phyloP scores from a whole-genome alignment of 192 early-diverging fungal genomes.

The Umbelopsis sp. region DNA sequence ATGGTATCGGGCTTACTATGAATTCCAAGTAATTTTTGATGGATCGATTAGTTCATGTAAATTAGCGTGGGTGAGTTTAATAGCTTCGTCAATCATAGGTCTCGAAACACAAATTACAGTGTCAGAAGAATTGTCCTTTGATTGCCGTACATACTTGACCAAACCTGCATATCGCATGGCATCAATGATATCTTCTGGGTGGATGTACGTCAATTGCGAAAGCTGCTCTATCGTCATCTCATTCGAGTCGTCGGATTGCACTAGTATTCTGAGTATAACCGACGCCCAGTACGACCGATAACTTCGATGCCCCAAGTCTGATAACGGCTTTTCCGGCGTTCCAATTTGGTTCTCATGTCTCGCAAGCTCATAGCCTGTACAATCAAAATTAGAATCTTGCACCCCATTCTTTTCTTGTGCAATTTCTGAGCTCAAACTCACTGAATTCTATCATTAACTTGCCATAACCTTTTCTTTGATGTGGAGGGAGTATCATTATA shows the following conservation, averaged over 20 bases:
- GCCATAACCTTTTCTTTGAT: conserved; percentile 84
- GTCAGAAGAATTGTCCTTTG: not conserved
- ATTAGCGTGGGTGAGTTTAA: not conserved
- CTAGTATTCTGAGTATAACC: not conserved
- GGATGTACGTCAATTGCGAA: not conserved
- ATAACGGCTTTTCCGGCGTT: conserved; percentile 87
- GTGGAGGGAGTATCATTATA: conserved; percentile 86
- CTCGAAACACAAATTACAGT: not conserved
- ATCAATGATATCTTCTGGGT: not conserved
- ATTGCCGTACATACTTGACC: not conserved
- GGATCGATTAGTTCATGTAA: not conserved
- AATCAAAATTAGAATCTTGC: not conserved
- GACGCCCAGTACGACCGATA: conserved; percentile 86
- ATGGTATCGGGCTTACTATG: not conserved
- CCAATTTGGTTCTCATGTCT: conserved; percentile 71
- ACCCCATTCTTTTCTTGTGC: not conserved
- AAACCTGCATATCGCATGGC: not conserved
- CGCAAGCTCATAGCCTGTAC: conserved; percentile 77
- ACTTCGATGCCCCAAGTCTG: conserved; percentile 77
- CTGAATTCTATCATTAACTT: conserved; percentile 90
- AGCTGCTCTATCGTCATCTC: not conserved
- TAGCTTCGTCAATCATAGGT: not conserved
- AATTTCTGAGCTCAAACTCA: conserved; percentile 43
- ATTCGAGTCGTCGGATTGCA: not conserved
- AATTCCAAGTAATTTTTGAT: not conserved